phyloP scores from a whole-genome alignment of 2,329 filamentous ascomycete species.

The Colletotrichum gloeosporioides region DNA sequence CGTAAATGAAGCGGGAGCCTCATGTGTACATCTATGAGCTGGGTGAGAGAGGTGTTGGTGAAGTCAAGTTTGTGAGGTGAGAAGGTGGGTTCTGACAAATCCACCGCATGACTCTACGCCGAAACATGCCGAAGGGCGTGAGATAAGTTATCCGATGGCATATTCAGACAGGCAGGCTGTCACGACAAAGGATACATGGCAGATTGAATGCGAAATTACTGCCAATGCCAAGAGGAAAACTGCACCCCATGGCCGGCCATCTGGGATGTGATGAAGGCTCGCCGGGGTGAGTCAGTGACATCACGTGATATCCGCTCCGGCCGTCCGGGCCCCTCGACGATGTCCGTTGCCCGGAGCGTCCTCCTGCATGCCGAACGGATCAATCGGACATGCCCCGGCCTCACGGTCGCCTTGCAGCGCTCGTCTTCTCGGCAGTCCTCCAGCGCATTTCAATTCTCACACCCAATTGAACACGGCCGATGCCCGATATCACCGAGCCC shows the following conservation, averaged over 20 bases:
- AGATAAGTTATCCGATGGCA: background rate
- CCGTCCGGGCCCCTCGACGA: background rate
- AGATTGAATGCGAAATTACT: background rate
- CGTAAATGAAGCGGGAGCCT: background rate
- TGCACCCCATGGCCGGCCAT: fast-evolving
- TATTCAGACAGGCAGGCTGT: background rate
- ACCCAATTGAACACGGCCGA: background rate
- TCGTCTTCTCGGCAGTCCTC: background rate
- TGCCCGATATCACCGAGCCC: background rate
- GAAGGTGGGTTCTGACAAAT: constrained; percentile 6
- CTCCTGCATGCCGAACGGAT: background rate
- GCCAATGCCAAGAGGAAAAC: background rate
- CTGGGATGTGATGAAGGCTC: background rate
- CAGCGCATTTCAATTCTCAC: background rate
- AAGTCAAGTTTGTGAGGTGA: background rate
- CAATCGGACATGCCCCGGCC: background rate
- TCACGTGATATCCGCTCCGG: background rate
- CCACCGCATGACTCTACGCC: constrained; percentile 14
- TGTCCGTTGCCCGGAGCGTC: background rate
- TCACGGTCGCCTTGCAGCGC: background rate
- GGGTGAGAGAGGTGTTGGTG: background rate
- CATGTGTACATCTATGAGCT: background rate
- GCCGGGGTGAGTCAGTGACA: background rate
- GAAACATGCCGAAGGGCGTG: background rate
- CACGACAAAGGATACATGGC: background rate